Percentiles rank a stretch among this genome's conserved stretches.
Conservation (phyloP, 2,329 filamentous ascomycete species). For the Xylariaceae sp. region DNA sequence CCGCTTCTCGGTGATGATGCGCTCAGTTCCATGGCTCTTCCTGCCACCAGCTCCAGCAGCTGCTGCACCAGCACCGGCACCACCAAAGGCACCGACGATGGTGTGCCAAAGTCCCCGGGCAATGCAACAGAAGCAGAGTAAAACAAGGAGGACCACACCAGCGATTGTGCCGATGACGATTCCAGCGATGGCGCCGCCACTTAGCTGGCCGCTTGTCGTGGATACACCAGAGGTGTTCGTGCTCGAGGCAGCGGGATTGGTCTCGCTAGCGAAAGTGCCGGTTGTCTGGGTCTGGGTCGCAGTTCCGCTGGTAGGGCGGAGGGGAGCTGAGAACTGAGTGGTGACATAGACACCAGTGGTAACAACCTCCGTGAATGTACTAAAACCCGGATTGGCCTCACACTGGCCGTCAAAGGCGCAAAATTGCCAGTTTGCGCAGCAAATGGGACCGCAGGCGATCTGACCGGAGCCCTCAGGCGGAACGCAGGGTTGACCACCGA, state of each 20-base stretch:
- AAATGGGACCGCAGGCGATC: constrained; percentile 61
- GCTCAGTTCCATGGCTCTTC: constrained; percentile 45
- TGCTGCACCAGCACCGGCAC: constrained; percentile 31
- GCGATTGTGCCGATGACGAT: constrained; percentile 71
- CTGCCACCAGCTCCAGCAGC: constrained; percentile 22
- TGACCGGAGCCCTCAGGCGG: constrained; percentile 47
- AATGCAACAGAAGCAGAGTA: constrained; percentile 72
- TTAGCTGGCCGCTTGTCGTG: constrained; percentile 46
- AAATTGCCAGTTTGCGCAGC: constrained; percentile 65
- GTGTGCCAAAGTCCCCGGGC: constrained; percentile 57
- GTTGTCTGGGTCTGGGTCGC: constrained; percentile 48
- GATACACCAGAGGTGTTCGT: constrained; percentile 39
- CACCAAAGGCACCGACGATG: constrained; percentile 53
- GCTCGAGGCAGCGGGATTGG: constrained; percentile 47
- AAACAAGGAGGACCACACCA: constrained; percentile 60
- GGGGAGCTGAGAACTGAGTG: constrained; percentile 49
- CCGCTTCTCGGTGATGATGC: constrained; percentile 58
- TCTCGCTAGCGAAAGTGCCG: constrained; percentile 40
- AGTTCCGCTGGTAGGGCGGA: constrained; percentile 48
- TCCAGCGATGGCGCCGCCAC: constrained; percentile 69
- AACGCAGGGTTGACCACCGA: constrained; percentile 43
- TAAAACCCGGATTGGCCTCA: constrained; percentile 46
- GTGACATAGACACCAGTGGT: constrained; percentile 44
- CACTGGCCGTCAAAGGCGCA: constrained; percentile 59
- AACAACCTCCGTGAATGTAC: constrained; percentile 38